phyloP scores from a whole-genome alignment of 805 yeast species.

The Candida boidinii region DNA sequence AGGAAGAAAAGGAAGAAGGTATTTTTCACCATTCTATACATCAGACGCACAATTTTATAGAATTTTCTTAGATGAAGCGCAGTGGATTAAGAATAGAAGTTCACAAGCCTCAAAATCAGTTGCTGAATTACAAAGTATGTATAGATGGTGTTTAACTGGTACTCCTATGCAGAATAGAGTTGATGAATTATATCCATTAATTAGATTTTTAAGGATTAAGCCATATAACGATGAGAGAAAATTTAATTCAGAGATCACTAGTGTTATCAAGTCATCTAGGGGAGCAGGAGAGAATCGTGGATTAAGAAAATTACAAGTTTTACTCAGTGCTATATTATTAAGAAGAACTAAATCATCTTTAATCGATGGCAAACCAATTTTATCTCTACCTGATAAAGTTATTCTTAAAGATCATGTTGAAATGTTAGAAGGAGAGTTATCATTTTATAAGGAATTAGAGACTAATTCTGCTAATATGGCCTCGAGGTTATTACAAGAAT shows the following conservation, averaged over 20 bases:
- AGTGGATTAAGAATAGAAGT: constrained; percentile 40
- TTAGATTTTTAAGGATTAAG: constrained; percentile 40
- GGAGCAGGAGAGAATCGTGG: constrained; percentile 22
- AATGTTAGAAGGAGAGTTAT: constrained; percentile 47
- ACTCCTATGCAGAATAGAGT: constrained; percentile 52
- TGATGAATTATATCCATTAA: constrained; percentile 43
- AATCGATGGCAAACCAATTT: constrained; percentile 74
- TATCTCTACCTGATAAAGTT: constrained; percentile 59
- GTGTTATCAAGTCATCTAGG: constrained; percentile 37
- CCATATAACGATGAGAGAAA: constrained; percentile 59
- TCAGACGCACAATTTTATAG: constrained; percentile 42
- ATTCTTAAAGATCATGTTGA: constrained; percentile 36
- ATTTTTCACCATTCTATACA: constrained; percentile 57
- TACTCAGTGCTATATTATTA: constrained; percentile 65
- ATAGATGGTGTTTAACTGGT: constrained; percentile 46
- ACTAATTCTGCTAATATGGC: constrained; percentile 45
- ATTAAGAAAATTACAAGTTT: constrained; percentile 52
- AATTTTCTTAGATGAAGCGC: constrained; percentile 49
- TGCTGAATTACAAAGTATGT: constrained; percentile 28
- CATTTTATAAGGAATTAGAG: constrained; percentile 53
- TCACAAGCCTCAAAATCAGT: constrained; percentile 41
- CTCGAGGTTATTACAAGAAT: constrained; percentile 28
- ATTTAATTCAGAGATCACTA: constrained; percentile 48
- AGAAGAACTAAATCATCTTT: constrained; percentile 64
- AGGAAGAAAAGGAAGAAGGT: constrained; percentile 22